Base-by-base conservation (phyloP, 2,329 filamentous ascomycete species). In the Epichloe aotearoae region DNA sequence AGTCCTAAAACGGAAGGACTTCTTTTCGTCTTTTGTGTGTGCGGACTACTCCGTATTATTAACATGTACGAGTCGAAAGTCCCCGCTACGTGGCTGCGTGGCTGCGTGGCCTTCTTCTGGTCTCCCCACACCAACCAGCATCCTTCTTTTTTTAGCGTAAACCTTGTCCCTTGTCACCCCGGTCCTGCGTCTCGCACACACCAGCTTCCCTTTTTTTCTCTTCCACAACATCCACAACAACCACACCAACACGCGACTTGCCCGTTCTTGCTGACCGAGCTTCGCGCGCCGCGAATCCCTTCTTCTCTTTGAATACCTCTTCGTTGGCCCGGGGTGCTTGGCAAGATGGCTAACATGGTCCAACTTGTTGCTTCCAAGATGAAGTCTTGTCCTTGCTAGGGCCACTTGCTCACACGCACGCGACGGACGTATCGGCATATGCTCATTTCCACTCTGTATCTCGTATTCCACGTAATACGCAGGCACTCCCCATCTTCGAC, bases 261-360 rank as follows among this genome's bases (percentile, higher is more conserved):
- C 49, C 53, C 42, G 33, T 50, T 53, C 46, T 49, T 50, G 40
- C 47, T 53, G 47, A 49, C 53, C 51, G 51, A 54, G 47, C 41
- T 39, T 46, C 17, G 41, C 40, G 8, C 20, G 19, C 50, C 38
- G 15, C 30, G 19, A n/a, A 19, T 23, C 26, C 14, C 46, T 26
- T n/a, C 30, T 23, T 26, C 20, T 51, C 30, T 30, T 20, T 17
- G 34, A 23, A 34, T 39, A 39, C 19, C 19, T 4, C 23, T n/a
- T 19, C 20, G 30, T 51, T 14, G 19, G 23, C 26, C 37, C 20
- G 41, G 14, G 8, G 43, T 39, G 37, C 41, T 44, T 42, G 51
- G 57, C 56, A 60, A 54, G 53, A 59, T 60, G 58, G 54, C 54
- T 17, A 55, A 51, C 41, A 47, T 50, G 38, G 48, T 57, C 54